Conservation (phyloP, 2,329 filamentous ascomycete genomes). For the Aureobasidium sp. region DNA sequence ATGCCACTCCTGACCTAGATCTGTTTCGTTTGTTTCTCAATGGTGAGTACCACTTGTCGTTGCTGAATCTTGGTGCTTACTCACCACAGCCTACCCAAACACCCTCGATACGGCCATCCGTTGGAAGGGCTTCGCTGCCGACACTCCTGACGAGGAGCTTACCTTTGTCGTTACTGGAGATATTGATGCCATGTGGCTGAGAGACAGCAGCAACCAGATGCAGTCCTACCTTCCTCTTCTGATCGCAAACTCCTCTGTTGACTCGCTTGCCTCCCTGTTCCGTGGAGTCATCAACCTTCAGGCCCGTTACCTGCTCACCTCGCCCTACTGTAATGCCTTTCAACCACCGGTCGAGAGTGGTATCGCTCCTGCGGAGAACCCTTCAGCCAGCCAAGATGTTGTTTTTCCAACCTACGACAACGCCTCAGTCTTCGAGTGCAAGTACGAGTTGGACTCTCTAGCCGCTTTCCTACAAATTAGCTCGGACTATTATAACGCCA, state of each 20-base stretch:
- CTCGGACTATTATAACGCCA: slow-evolving; percentile 43
- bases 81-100: slow-evolving; percentile 52
- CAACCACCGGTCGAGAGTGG: slow-evolving; percentile 44
- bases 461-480: slow-evolving; percentile 46
- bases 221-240: slow-evolving; percentile 61
- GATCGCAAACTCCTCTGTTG: slow-evolving; percentile 43
- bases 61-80: neutral
- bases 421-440: slow-evolving; percentile 45
- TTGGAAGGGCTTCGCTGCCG: slow-evolving; percentile 56
- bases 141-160: slow-evolving; percentile 56
- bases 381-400: slow-evolving; percentile 32
- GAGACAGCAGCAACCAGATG: slow-evolving; percentile 59
- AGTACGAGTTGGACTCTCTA: slow-evolving; percentile 48
- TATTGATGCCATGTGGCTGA: slow-evolving; percentile 44
- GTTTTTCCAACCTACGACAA: slow-evolving; percentile 39
- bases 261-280: slow-evolving; percentile 60
- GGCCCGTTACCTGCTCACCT: slow-evolving; percentile 57
- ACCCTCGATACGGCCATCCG: slow-evolving; percentile 66
- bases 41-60: slow-evolving; percentile 26
- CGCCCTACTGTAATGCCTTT: slow-evolving; percentile 49
- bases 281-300: slow-evolving; percentile 67
- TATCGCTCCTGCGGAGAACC: slow-evolving; percentile 34
- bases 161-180: slow-evolving; percentile 54
- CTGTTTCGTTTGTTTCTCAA: slow-evolving; percentile 65
- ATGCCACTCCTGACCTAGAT: slow-evolving; percentile 44